Evolutionary conservation across 139 green algal species (phyloP).

Genomic region (Chlamydomonas applanata): DNA sequence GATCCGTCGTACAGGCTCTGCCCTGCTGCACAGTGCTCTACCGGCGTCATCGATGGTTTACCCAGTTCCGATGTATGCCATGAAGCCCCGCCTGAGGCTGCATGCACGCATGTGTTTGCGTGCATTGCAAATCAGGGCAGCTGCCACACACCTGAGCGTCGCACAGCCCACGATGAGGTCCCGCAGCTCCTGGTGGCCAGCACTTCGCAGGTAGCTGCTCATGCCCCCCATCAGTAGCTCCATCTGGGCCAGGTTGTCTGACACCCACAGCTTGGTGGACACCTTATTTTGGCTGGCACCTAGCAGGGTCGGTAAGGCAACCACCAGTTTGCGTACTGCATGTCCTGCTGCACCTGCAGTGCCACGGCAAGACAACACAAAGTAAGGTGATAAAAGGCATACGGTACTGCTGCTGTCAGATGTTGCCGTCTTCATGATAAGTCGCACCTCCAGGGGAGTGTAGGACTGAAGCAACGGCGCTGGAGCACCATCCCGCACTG

Average conservation of each 20-base stretch:
- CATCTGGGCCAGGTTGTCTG: background rate
- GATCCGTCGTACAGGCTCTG: no score
- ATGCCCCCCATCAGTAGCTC: background rate
- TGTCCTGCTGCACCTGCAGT: background rate
- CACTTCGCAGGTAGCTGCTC: background rate
- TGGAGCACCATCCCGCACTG: background rate
- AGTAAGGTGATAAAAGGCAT: no score
- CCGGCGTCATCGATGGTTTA: no score
- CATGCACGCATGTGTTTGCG: no score
- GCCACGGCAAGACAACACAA: background rate
- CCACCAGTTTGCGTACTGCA: background rate
- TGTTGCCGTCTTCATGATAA: background rate
- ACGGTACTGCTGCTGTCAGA: no score
- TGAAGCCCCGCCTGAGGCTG: no score
- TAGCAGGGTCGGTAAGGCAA: background rate
- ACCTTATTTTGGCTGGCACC: background rate
- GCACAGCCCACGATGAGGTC: conserved; percentile 3
- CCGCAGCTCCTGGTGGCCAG: background rate
- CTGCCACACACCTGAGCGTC: background rate
- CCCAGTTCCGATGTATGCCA: no score
- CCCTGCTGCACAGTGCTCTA: no score
- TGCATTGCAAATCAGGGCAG: no score
- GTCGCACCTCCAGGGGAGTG: background rate
- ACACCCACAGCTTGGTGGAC: background rate
- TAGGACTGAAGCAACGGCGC: background rate